Base-by-base conservation (phyloP, 371 early-diverging fungal genomes). In the Coemansia sp. region DNA sequence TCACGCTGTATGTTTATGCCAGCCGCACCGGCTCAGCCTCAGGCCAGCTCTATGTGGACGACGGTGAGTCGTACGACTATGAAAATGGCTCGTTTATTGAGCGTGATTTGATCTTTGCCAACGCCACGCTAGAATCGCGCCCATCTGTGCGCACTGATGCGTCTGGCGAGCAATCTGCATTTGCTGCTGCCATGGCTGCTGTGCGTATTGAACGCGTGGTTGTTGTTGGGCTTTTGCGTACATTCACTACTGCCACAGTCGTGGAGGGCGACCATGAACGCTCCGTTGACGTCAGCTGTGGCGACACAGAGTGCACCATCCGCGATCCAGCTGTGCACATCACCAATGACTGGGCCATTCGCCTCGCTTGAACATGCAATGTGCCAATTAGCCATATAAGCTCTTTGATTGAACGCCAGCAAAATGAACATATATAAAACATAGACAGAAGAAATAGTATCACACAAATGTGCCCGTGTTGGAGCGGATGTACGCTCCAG, bases 11-110 rank as follows among this genome's bases (percentile, higher is more conserved):
- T 52, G 83, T 98, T 51, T 93, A 93, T 2, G 71, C 94, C 52
- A 87, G 90, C 67, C 75, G 74, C 39, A 65, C 86, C 83, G 90
- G 89, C 8, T 66, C 84, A 25, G 94, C 96, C 3, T 57, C 72
- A 9, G 98, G 98, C 25, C 55, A 70, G 18, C 74, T 97, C 26
- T 96, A 96, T 65, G 62, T 91, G 61, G 98, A 97, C 75, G 98
- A 97, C 71, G 97, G 96, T n/a, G 88, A 91, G 60, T 83, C 90
- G 5, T 96, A 86, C 69, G 86, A 82, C 44, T 91, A 88, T 68
- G 64, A 72, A 59, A 63, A 62, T 12, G 71, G 62, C 50, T 72
- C 71, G 20, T 71, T 74, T 40, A 69, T 81, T n/a, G 74, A 81
- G 63, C 69, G 77, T 47, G 68, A 81, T 25, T 64, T 82, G 47